These are phyloP conservation scores for Chaetomiaceae sp. DNA, from an alignment of 2,329 filamentous ascomycete species.

Conservation along the genomic window DNA sequence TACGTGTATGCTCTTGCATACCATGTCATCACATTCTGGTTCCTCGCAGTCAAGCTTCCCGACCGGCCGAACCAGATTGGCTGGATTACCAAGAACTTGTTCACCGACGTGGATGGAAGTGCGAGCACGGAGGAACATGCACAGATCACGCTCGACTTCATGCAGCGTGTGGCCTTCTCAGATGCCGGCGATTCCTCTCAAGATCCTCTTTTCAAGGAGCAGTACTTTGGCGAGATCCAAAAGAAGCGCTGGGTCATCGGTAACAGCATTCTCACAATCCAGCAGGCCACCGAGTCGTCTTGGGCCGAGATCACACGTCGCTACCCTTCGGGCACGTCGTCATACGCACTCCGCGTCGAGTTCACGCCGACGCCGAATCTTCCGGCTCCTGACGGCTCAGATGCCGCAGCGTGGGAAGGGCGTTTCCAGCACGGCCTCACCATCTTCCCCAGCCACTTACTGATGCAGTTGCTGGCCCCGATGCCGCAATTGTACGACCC, in stretches of 20 bases:
- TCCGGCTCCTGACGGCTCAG: conserved; percentile 32
- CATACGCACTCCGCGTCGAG: conserved; percentile 56
- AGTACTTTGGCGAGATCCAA: conserved; percentile 61
- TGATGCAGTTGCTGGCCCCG: conserved; percentile 65
- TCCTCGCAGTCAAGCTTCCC: conserved; percentile 78
- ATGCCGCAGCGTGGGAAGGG: conserved; percentile 46
- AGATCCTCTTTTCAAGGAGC: conserved; percentile 60
- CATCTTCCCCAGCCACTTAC: conserved; percentile 68
- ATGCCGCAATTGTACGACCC: conserved; percentile 53
- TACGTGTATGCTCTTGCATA: conserved; percentile 94
- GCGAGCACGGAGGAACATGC: conserved; percentile 86
- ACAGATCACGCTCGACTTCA: conserved; percentile 88
- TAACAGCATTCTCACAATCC: conserved; percentile 68
- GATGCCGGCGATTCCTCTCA: conserved; percentile 74
- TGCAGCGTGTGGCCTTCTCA: conserved; percentile 82
- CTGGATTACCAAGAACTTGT: conserved; percentile 86
- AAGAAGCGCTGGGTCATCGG: conserved; percentile 69
- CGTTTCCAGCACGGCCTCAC: conserved; percentile 52
- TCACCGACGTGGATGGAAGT: conserved; percentile 69
- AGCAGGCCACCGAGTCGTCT: conserved; percentile 62
- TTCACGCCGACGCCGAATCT: conserved; percentile 41
- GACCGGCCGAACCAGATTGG: conserved; percentile 80
- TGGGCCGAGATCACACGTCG: conserved; percentile 68
- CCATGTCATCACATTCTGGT: conserved; percentile 96
- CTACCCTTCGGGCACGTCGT: conserved; percentile 64